Conservation (phyloP, 202 grass and related monocot species). For the Setaria viridis region DNA sequence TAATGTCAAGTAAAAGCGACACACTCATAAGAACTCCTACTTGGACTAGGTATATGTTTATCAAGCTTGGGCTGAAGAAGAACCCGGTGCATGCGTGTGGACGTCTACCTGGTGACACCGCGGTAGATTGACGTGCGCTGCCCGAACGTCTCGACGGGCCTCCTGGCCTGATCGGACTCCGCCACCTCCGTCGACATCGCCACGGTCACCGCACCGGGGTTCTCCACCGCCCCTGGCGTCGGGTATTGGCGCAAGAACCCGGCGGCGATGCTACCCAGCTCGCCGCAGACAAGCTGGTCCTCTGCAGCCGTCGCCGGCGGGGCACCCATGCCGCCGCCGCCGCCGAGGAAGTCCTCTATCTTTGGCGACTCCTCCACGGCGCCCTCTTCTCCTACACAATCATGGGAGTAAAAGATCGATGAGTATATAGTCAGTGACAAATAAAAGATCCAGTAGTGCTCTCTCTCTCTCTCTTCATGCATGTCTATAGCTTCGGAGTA, state of each 20-base stretch:
- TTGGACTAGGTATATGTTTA: slow-evolving; percentile 16
- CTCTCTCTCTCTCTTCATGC: not conserved
- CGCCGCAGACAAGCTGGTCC: slow-evolving; percentile 43
- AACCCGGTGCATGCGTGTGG: not conserved
- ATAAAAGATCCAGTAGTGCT: not conserved
- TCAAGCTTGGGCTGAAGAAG: not conserved
- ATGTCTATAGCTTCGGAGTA: not conserved
- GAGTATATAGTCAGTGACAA: not conserved
- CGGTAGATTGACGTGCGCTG: slow-evolving; percentile 95
- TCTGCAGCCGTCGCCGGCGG: not conserved
- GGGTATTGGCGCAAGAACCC: slow-evolving; percentile 66
- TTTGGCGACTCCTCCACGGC: slow-evolving; percentile 50
- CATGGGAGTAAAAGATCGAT: not conserved
- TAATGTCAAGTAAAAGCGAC: not conserved
- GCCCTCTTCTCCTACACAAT: slow-evolving; percentile 44
- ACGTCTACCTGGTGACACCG: slow-evolving; percentile 77
- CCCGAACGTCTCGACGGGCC: slow-evolving; percentile 67
- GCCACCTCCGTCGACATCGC: slow-evolving; percentile 44
- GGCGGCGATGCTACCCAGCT: slow-evolving; percentile 83
- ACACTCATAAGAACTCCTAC: not conserved
- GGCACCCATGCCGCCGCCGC: slow-evolving; percentile 27
- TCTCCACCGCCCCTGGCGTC: slow-evolving; percentile 21
- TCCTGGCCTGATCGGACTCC: slow-evolving; percentile 56
- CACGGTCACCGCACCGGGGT: slow-evolving; percentile 38
- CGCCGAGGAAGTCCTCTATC: slow-evolving; percentile 86